Evolutionary conservation across 306 rosid genomes (phyloP).

Genomic region (Alnus glutinosa): DNA sequence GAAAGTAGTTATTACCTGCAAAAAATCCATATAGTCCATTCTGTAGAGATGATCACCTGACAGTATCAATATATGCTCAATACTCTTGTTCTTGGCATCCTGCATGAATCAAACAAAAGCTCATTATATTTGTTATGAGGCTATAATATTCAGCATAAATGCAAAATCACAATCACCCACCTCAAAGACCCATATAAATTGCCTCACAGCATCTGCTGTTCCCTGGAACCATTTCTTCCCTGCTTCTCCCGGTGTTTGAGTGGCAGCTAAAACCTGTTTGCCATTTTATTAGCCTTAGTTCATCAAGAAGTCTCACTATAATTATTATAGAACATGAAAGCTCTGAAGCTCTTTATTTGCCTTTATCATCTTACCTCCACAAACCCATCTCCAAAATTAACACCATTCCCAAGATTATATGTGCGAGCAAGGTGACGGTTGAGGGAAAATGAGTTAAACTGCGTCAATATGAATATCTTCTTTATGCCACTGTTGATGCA

Average conservation of each 20-base stretch:
- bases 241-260: conserved; percentile 86
- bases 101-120: conserved; percentile 27
- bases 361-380: conserved; percentile 63
- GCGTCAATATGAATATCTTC: conserved; percentile 79
- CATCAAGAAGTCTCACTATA: conserved; percentile 7
- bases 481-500: conserved; percentile 92
- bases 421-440: conserved; percentile 83
- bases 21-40: conserved; percentile 85
- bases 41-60: conserved; percentile 95
- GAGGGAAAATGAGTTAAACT: conserved; percentile 86
- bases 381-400: conserved; percentile 84
- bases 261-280: conserved; percentile 88
- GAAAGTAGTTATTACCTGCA: conserved; percentile 52
- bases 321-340: background rate
- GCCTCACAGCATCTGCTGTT: conserved; percentile 97
- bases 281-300: conserved; percentile 23
- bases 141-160: background rate
- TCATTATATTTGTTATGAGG: background rate
- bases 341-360: background rate
- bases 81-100: conserved; percentile 91
- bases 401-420: conserved; percentile 72
- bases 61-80: conserved; percentile 79
- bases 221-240: conserved; percentile 97
- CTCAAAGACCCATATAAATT: conserved; percentile 92
- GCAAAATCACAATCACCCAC: conserved; percentile 37